Conservation (phyloP, 1,284 basidiomycete genomes). For the Paramarasmius palmivorus region DNA sequence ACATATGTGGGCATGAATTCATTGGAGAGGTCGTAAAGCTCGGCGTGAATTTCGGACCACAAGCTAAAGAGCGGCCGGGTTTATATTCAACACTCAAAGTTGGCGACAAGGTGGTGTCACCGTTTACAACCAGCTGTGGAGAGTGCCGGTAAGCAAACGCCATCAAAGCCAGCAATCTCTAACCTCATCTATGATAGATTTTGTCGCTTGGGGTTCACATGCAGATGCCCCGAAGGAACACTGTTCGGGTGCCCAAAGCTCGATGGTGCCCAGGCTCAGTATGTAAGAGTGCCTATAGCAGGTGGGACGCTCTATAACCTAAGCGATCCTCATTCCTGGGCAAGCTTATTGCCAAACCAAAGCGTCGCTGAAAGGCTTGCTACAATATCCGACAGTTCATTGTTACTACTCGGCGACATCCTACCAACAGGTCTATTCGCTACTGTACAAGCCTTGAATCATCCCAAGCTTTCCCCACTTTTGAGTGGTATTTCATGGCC, state of each 20-base stretch:
- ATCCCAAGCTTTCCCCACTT: constrained; percentile 65
- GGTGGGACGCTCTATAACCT: constrained; percentile 79
- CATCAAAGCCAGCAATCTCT: background rate
- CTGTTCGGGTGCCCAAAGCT: constrained; percentile 76
- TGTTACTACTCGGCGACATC: constrained; percentile 80
- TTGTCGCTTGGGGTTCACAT: constrained; percentile 77
- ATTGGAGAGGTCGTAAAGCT: constrained; percentile 77
- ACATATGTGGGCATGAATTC: constrained; percentile 81
- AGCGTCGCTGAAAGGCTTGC: constrained; percentile 36
- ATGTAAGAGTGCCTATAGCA: constrained; percentile 77
- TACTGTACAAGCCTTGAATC: constrained; percentile 68
- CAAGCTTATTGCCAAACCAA: constrained; percentile 29
- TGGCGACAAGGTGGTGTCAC: constrained; percentile 85
- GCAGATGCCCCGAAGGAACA: constrained; percentile 66
- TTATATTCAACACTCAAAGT: constrained; percentile 70
- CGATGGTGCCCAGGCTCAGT: constrained; percentile 88
- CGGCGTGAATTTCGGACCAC: constrained; percentile 58
- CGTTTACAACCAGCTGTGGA: constrained; percentile 85
- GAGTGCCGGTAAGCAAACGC: constrained; percentile 67
- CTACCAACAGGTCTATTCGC: constrained; percentile 80
- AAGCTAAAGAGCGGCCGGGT: constrained; percentile 49
- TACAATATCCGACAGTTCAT: constrained; percentile 54
- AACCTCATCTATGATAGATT: constrained; percentile 44
- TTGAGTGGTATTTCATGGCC: constrained; percentile 62
- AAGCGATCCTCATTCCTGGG: constrained; percentile 43